Conservation (phyloP, 345 rosid species). For the Viola odorata region DNA sequence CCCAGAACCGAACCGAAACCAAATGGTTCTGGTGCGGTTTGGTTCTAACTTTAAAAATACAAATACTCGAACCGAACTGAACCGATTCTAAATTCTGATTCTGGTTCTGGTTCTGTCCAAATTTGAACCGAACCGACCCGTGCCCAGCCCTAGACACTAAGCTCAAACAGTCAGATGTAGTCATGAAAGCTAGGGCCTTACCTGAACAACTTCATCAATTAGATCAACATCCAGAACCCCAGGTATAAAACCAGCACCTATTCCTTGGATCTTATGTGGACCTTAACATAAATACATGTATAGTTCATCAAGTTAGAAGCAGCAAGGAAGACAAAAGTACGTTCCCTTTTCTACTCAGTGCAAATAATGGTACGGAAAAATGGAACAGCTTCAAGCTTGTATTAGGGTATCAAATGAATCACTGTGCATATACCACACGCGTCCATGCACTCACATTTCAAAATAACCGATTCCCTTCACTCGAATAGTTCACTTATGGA, state of each 20-base stretch:
- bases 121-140: too few species aligned
- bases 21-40: too few species aligned
- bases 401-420: neutral
- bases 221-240: conserved; percentile 62
- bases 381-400: neutral
- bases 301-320: neutral
- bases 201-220: conserved; percentile 79
- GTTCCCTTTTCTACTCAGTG: too few species aligned
- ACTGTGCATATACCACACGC: neutral
- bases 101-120: too few species aligned
- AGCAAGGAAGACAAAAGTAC: neutral
- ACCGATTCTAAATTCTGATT: too few species aligned
- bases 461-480: neutral
- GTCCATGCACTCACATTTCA: neutral
- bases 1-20: too few species aligned
- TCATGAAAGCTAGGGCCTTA: conserved; percentile 16
- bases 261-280: conserved; percentile 95
- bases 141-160: too few species aligned
- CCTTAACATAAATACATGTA: conserved; percentile 29
- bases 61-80: too few species aligned
- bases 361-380: too few species aligned
- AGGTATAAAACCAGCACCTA: conserved; percentile 87
- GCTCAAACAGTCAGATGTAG: too few species aligned
- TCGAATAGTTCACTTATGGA: neutral
- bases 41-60: too few species aligned